These are phyloP conservation scores for Arthrobotrys sphaeroides DNA, from an alignment of 2,329 filamentous ascomycete genomes.

Conservation along the genomic window DNA sequence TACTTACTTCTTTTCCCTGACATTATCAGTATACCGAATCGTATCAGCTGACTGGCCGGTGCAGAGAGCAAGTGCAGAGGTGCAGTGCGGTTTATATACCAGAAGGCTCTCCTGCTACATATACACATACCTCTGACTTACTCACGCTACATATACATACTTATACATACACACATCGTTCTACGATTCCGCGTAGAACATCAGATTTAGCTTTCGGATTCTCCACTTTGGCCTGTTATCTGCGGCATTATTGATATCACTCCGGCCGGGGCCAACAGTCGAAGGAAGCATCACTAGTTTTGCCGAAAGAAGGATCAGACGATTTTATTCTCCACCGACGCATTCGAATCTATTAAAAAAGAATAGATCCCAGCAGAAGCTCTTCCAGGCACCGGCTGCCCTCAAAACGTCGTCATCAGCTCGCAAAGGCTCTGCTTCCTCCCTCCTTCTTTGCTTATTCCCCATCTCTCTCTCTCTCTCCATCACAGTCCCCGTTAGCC, in stretches of 20 bases:
- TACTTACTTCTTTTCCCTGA: background rate
- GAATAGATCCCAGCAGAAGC: conserved; percentile 11
- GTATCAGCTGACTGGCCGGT: background rate
- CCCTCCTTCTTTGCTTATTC: background rate
- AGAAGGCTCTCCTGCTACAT: background rate
- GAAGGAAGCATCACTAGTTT: conserved; percentile 18
- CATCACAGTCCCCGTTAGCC: background rate
- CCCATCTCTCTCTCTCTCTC: background rate
- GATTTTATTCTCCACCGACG: conserved; percentile 36
- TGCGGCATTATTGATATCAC: conserved; percentile 54
- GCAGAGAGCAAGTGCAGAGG: background rate
- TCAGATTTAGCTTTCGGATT: conserved; percentile 41
- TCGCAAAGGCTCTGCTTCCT: background rate
- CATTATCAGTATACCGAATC: background rate
- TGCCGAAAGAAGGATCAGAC: conserved; percentile 50
- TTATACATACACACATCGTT: no score
- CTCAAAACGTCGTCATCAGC: conserved; percentile 45
- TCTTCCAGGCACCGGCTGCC: conserved; percentile 8
- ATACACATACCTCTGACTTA: no score
- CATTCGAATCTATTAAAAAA: background rate
- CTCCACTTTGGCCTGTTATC: conserved; percentile 48
- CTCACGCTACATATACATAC: no score
- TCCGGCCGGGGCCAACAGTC: conserved; percentile 30
- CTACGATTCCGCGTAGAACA: conserved; percentile 32
- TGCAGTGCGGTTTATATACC: background rate